Evolutionary conservation across 345 rosid genomes (phyloP), one percentile per base, ranked within the genome.

Genomic region (Bruguiera sexangula): DNA sequence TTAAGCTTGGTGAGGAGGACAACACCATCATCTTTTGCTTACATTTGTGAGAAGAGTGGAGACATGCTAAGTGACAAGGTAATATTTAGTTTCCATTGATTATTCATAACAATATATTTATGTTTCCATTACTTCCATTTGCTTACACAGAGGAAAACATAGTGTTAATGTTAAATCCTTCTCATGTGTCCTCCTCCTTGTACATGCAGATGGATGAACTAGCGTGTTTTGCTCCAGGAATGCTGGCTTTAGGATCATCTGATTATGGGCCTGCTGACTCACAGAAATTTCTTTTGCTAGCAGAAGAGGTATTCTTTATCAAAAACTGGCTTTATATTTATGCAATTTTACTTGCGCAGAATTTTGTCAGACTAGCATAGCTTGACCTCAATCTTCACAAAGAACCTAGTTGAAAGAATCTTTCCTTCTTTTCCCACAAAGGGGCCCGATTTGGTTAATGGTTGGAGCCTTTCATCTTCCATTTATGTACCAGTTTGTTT

Each of bases 201-300:
- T 26, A 56, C 77, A 56, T 76, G 81, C 82, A 95, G 99, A 95
- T 95, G 99, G 99, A 95, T 84, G 99, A 95, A 77, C 76, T 95
- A 71, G 99, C 99, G 13, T 95, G 99, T 86, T 95, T 95, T 84
- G 97, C 90, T 76, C 98, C 99, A 19, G 99, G 99, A 80, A 95
- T 95, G 98, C 72, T 95, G 78, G 99, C 97, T 80, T 82, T 95
- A 79, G 99, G 99, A 83, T 89, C 98, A 4, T 77, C 73, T 72
- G 98, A 94, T 65, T 90, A 90, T 79, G 96, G 78, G 22, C 85
- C 92, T 62, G 90, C 71, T 1, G 96, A 95, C n/a, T 84, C 91
- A 63, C 73, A 86, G 73, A 92, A 84, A 66, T 77, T 87, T 69
- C 70, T 95, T 11, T 73, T 92, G 10, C 96, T 95, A 61, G 99